phyloP scores from a whole-genome alignment of 2,329 filamentous ascomycete species.

The Xylaria sp. region DNA sequence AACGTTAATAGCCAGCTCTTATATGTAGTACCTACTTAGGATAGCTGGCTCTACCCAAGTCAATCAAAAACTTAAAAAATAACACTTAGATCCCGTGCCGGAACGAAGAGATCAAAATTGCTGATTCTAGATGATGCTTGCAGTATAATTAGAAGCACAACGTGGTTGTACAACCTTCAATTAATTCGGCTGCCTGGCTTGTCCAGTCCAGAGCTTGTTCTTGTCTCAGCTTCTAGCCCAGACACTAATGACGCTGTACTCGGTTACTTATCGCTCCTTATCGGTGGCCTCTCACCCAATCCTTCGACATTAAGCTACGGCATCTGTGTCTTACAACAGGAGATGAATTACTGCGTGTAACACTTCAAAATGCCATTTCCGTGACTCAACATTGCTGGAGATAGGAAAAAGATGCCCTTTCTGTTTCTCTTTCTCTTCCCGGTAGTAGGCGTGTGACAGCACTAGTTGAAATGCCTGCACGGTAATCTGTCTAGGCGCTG shows the following conservation, averaged over 20 bases:
- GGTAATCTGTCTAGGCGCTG: too few species aligned
- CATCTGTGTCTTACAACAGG: neutral
- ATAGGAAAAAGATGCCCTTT: too few species aligned
- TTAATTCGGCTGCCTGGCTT: constrained; percentile 25
- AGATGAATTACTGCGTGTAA: neutral
- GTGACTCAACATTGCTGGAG: neutral
- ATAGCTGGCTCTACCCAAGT: neutral
- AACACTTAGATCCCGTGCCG: neutral
- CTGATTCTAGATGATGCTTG: neutral
- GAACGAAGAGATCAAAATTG: neutral
- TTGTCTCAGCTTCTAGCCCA: constrained; percentile 3
- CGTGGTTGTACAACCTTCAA: neutral
- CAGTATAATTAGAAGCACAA: neutral
- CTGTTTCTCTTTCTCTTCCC: neutral
- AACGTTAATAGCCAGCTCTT: neutral
- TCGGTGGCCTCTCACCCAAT: constrained; percentile 9
- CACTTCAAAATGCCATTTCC: neutral
- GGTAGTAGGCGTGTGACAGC: neutral
- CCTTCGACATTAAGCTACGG: neutral
- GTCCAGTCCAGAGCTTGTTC: neutral
- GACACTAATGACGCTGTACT: constrained; percentile 11
- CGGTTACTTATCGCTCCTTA: constrained; percentile 26
- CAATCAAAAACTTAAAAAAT: neutral
- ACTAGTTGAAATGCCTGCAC: too few species aligned
- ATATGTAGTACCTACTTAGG: neutral